Evolutionary conservation across 306 rosid species (phyloP).

Genomic region (Cucumis hystrix): DNA sequence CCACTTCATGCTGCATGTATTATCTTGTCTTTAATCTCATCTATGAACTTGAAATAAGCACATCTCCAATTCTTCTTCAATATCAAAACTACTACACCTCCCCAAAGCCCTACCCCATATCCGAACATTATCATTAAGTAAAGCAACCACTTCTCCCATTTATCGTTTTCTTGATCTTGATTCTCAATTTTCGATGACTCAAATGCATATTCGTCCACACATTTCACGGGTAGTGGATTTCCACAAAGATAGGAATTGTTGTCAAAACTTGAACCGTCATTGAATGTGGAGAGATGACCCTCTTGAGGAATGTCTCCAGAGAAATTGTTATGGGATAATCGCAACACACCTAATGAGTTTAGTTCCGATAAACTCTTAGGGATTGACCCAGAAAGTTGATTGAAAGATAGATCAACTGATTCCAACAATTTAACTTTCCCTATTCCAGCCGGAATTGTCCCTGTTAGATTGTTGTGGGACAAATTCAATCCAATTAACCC

Average conservation of each 20-base stretch:
- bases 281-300: background rate
- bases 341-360: background rate
- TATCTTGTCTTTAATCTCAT: background rate
- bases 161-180: background rate
- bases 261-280: background rate
- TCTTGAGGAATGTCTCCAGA: background rate
- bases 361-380: background rate
- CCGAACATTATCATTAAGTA: background rate
- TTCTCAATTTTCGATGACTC: background rate
- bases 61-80: constrained; percentile 3
- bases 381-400: background rate
- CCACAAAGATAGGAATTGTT: background rate
- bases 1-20: background rate
- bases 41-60: background rate
- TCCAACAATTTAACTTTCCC: background rate
- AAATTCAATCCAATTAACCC: background rate
- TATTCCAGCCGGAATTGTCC: background rate
- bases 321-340: background rate
- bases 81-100: background rate
- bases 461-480: background rate
- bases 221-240: background rate
- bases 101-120: constrained; percentile 2
- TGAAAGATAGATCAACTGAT: background rate
- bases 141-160: background rate
- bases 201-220: background rate